Evolutionary conservation across 2,329 filamentous ascomycete genomes (phyloP), one percentile per base, ranked within the genome.

Genomic region (Leptodontidium sp.): DNA sequence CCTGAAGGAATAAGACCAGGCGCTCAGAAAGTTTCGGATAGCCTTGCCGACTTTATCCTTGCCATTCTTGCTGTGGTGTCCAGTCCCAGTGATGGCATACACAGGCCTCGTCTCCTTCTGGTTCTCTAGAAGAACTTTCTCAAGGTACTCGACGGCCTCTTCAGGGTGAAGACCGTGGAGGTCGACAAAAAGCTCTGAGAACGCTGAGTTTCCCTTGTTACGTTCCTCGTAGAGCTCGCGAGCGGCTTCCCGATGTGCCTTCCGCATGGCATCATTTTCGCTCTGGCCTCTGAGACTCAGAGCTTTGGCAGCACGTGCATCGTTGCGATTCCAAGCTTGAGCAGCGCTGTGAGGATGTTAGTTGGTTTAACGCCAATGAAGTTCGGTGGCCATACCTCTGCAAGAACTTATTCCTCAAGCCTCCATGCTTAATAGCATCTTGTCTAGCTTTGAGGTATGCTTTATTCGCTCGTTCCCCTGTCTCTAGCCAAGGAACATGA

Each of bases 1-100:
- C 65, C 95, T 91, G 81, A 95, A 99, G 0, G 93, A 92, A 78
- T 98, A 99, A 71, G 93, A 89, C 94, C 94, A 97, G 79, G 98
- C 95, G 78, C 95, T 97, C 66, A 99, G 84, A 82, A 97, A 98
- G 73, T 88, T 89, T 65, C 96, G 91, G 71, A 98, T 90, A 1
- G 94, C 94, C 82, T 97, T 97, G 78, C 95, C 95, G 45, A 99
- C 93, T 82, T 99, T 99, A 81, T 99, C 96, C 80, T 98, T 98
- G 76, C 96, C 95, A 78, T 98, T 98, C 84, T 98, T 98, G 79
- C 93, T 97, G 81, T 99, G 96, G 77, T 98, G 94, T 3, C 95
- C 96, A 0, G 95, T 98, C 55, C 96, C 96, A 1, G 94, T 98
- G 79, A 99, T 98, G 73, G 94, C 94, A 79, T 98, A 99, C 52